These are phyloP conservation scores for Yamagishiella unicocca DNA, from an alignment of 139 green algal species.

Conservation along the genomic window DNA sequence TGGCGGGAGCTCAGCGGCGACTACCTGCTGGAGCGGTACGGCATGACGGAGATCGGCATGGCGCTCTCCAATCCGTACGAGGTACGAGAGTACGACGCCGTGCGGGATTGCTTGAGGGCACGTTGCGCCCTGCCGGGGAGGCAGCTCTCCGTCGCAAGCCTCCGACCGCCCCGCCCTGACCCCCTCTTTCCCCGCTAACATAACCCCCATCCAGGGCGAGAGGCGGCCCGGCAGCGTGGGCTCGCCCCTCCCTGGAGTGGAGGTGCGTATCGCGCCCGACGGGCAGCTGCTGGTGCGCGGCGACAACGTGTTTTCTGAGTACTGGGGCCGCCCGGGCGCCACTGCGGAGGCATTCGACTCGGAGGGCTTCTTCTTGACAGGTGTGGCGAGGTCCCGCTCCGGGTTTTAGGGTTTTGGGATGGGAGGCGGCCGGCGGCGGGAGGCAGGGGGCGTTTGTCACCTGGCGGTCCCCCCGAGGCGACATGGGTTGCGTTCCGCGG, in stretches of 20 bases:
- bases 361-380: slow-evolving; percentile 93
- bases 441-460: no score
- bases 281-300: slow-evolving; percentile 84
- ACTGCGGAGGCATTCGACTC: slow-evolving; percentile 86
- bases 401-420: background rate
- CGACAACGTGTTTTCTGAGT: slow-evolving; percentile 88
- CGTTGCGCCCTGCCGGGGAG: background rate
- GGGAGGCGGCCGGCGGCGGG: background rate
- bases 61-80: slow-evolving; percentile 90
- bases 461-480: no score
- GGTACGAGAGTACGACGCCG: slow-evolving; percentile 40
- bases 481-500: no score
- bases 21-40: slow-evolving; percentile 95
- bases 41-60: slow-evolving; percentile 99
- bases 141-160: background rate
- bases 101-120: background rate
- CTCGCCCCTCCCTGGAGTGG: slow-evolving; percentile 84
- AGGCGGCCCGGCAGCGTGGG: slow-evolving; percentile 86
- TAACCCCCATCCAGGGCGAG: slow-evolving; percentile 51
- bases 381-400: no score
- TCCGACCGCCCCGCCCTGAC: background rate
- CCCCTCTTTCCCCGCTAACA: background rate
- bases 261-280: slow-evolving; percentile 63
- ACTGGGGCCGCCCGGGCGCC: slow-evolving; percentile 84
- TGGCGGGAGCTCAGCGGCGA: slow-evolving; percentile 69